Evolutionary conservation across 2,329 filamentous ascomycete genomes (phyloP).

Genomic region (Diaporthe australafricana): DNA sequence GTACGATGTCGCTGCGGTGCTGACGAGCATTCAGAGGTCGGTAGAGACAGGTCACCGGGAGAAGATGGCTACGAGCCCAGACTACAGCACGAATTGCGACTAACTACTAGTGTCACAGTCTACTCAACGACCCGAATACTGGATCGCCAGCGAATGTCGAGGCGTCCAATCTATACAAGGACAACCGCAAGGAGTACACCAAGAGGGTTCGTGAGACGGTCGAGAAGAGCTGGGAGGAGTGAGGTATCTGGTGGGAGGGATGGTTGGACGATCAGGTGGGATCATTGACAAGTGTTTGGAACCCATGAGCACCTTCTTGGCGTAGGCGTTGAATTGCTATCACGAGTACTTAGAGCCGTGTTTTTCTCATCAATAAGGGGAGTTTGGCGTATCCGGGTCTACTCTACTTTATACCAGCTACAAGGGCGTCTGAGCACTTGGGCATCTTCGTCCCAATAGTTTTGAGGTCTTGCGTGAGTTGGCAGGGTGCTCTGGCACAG

Average conservation of each 20-base stretch:
- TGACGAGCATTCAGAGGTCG: slow-evolving; percentile 98
- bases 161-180: slow-evolving; percentile 97
- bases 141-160: slow-evolving; percentile 97
- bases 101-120: slow-evolving; percentile 60
- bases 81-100: slow-evolving; percentile 44
- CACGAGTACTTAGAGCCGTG: slow-evolving; percentile 1
- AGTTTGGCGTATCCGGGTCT: slow-evolving; percentile 16
- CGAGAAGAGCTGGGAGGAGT: slow-evolving; percentile 99
- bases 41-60: not conserved
- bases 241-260: slow-evolving; percentile 31
- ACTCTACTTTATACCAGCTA: slow-evolving; percentile 12
- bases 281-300: not conserved
- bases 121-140: slow-evolving; percentile 98
- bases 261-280: not conserved
- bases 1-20: slow-evolving; percentile 95
- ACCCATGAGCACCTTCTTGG: slow-evolving; percentile 4
- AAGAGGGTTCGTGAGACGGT: slow-evolving; percentile 97
- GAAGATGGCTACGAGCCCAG: not conserved
- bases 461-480: not conserved
- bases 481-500: not conserved
- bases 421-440: not conserved
- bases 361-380: slow-evolving; percentile 8
- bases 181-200: slow-evolving; percentile 95
- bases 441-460: not conserved
- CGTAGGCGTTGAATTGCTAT: slow-evolving; percentile 20